phyloP scores from a whole-genome alignment of 768 basidiomycete species.

The Tulasnella sp. region DNA sequence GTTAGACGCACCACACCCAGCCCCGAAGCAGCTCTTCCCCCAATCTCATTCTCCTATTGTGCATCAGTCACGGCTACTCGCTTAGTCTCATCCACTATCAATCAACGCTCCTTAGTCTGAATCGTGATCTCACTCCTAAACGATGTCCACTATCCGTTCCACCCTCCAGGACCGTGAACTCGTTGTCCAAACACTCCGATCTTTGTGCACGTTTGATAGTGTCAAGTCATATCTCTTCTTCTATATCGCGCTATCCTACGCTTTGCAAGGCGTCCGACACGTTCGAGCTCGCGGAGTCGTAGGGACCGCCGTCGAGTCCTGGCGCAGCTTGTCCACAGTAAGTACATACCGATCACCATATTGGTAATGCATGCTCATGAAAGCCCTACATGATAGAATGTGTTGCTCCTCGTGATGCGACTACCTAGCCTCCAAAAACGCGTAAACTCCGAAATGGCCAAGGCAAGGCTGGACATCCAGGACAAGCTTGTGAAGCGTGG shows the following conservation, averaged over 20 bases:
- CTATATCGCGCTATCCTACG: constrained; percentile 44
- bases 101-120: not conserved
- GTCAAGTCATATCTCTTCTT: constrained; percentile 47
- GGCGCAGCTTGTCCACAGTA: constrained; percentile 43
- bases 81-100: too few species aligned
- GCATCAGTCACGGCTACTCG: too few species aligned
- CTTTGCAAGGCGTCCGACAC: constrained; percentile 47
- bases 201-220: constrained; percentile 28
- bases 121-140: not conserved
- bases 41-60: too few species aligned
- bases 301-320: constrained; percentile 40
- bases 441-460: constrained; percentile 44
- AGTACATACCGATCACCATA: constrained; percentile 18
- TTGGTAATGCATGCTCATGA: not conserved
- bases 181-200: constrained; percentile 4
- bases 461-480: constrained; percentile 56
- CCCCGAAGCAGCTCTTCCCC: too few species aligned
- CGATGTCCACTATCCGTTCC: not conserved
- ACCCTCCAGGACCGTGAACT: not conserved
- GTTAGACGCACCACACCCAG: too few species aligned
- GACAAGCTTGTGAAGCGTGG: constrained; percentile 55
- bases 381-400: constrained; percentile 30
- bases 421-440: constrained; percentile 50
- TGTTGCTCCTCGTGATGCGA: constrained; percentile 46
- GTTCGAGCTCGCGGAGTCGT: constrained; percentile 49